phyloP scores from a whole-genome alignment of 371 early-diverging fungal genomes.

The Fennellomyces sp. region DNA sequence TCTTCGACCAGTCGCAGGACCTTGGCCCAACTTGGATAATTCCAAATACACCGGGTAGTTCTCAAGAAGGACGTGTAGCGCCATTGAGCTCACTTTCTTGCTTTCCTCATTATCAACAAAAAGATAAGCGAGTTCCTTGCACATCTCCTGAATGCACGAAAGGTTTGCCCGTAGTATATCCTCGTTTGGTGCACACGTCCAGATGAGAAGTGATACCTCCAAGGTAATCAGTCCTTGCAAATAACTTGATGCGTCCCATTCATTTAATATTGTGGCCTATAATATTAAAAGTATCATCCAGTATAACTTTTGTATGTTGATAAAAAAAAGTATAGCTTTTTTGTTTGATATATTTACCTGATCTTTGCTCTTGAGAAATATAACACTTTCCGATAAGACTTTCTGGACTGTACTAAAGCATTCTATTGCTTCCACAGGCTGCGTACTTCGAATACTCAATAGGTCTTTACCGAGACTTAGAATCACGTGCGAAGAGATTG shows the following conservation, averaged over 20 bases:
- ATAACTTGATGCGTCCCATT: slow-evolving; percentile 4
- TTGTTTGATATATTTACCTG: background rate
- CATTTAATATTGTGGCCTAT: background rate
- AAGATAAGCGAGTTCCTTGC: slow-evolving; percentile 57
- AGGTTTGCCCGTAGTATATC: slow-evolving; percentile 61
- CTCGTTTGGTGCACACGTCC: slow-evolving; percentile 71
- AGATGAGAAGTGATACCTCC: slow-evolving; percentile 73
- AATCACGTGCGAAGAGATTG: slow-evolving; percentile 51
- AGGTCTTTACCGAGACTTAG: slow-evolving; percentile 44
- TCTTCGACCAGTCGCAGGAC: slow-evolving; percentile 61
- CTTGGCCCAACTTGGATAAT: slow-evolving; percentile 37
- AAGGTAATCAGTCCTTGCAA: slow-evolving; percentile 68
- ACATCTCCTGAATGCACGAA: slow-evolving; percentile 58
- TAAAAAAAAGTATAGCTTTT: background rate
- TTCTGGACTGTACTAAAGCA: background rate
- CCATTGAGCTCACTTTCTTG: slow-evolving; percentile 30
- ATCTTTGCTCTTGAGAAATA: background rate
- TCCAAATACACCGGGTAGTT: slow-evolving; percentile 72
- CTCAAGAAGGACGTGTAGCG: slow-evolving; percentile 63
- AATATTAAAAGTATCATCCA: background rate
- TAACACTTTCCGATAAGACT: background rate
- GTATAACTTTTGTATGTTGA: background rate
- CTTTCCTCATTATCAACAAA: background rate
- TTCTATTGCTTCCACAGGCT: background rate
- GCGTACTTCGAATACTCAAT: slow-evolving; percentile 15